Percentiles rank a stretch among this genome's conserved stretches.
These are phyloP conservation scores for Colletotrichum noveboracense DNA, from an alignment of 2,329 filamentous ascomycete species.

Conservation along the genomic window DNA sequence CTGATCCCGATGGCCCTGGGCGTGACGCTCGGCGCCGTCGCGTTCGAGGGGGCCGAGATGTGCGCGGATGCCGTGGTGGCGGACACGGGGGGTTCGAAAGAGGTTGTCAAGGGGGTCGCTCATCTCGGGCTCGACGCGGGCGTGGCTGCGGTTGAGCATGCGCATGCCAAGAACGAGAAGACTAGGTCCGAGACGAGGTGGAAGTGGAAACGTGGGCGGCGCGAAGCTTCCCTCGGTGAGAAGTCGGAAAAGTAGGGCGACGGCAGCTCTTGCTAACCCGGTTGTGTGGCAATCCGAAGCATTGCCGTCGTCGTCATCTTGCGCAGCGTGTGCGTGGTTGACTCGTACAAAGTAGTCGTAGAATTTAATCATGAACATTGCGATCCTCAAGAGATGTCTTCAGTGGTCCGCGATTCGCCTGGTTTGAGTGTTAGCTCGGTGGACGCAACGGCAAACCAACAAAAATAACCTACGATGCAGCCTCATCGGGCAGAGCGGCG, in stretches of 20 bases:
- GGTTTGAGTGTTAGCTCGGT: neutral
- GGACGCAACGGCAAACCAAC: neutral
- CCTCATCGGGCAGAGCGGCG: neutral
- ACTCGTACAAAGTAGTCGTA: neutral
- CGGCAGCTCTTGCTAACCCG: neutral
- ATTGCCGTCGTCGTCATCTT: neutral
- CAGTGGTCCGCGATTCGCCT: neutral
- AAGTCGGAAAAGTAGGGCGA: neutral
- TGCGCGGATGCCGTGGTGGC: neutral
- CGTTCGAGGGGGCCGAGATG: neutral
- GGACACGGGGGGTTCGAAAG: neutral
- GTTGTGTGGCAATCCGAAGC: neutral
- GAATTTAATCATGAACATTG: neutral
- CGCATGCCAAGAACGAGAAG: neutral
- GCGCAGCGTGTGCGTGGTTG: neutral
- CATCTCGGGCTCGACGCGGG: neutral
- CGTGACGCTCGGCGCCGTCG: neutral
- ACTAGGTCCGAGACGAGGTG: neutral
- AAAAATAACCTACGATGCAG: neutral
- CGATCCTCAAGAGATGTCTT: neutral
- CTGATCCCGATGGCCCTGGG: neutral
- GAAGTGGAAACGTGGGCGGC: neutral
- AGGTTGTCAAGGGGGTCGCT: neutral
- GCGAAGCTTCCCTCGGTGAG: neutral
- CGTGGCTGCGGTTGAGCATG: neutral